phyloP scores from a whole-genome alignment of 2,329 filamentous ascomycete species.

The Lachnellula willkommii region DNA sequence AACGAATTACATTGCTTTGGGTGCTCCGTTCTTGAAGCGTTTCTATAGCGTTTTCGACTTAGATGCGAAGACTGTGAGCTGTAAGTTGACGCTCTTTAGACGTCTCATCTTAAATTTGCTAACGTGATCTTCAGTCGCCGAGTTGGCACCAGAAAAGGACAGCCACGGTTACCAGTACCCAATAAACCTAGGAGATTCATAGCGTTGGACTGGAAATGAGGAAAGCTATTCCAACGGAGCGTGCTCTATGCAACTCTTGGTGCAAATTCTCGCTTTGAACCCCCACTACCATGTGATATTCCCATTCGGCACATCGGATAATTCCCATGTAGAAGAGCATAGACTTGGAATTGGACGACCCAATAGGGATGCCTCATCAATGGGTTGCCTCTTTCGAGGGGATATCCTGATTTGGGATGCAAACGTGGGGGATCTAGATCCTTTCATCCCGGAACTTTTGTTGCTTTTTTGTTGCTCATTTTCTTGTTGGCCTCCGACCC shows the following conservation, averaged over 20 bases:
- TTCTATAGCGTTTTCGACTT: conserved; percentile 12
- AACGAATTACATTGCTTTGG: conserved; percentile 8
- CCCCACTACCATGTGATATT: no score
- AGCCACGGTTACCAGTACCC: not conserved
- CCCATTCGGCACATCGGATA: no score
- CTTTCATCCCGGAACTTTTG: not conserved
- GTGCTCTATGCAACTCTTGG: not conserved
- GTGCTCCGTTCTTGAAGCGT: conserved; percentile 10
- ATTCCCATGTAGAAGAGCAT: no score
- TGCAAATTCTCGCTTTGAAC: not conserved
- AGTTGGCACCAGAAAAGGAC: not conserved
- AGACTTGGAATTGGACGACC: no score
- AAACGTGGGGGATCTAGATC: not conserved
- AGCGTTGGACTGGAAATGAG: not conserved
- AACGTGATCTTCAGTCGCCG: not conserved
- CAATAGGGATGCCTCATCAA: no score
- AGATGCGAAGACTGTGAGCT: conserved; percentile 7
- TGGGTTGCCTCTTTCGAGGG: no score
- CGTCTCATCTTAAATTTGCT: not conserved
- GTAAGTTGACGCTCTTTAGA: not conserved
- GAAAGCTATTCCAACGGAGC: not conserved
- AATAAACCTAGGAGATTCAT: not conserved
- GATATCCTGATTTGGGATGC: not conserved
- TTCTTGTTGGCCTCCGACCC: not conserved
- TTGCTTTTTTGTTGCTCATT: not conserved